These are phyloP conservation scores for Thuja plicata DNA, from an alignment of 83 land plant species.

Conservation along the genomic window DNA sequence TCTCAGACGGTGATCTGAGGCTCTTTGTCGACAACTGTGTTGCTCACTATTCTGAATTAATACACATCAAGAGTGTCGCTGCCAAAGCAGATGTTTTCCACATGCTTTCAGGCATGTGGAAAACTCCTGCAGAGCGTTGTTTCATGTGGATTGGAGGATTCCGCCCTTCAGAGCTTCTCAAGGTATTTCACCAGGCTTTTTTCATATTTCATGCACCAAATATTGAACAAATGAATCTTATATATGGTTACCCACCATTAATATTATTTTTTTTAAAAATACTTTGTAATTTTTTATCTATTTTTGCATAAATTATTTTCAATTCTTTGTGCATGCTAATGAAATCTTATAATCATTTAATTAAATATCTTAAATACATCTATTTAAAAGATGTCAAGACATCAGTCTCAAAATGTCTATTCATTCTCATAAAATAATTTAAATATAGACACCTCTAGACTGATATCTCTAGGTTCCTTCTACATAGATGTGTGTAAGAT, in stretches of 20 bases:
- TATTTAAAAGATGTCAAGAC: too few species aligned
- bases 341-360: not conserved
- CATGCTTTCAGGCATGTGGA: constrained; percentile 83
- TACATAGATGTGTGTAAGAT: too few species aligned
- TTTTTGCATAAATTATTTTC: too few species aligned
- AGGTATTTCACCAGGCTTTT: constrained; percentile 31
- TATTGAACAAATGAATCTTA: too few species aligned
- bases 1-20: constrained; percentile 70
- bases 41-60: constrained; percentile 57
- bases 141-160: constrained; percentile 92
- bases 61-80: constrained; percentile 55
- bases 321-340: not conserved
- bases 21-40: constrained; percentile 57
- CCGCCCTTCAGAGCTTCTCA: constrained; percentile 81
- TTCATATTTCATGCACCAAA: not conserved
- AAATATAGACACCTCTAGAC: too few species aligned
- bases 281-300: not conserved
- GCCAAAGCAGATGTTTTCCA: constrained; percentile 73
- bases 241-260: too few species aligned
- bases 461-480: too few species aligned
- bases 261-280: too few species aligned
- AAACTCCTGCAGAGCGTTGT: constrained; percentile 86
- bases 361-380: too few species aligned
- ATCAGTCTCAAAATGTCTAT: too few species aligned
- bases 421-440: too few species aligned